A percentile compares a stretch with the other conserved stretches of the same genome.
phyloP scores from a whole-genome alignment of 768 basidiomycete genomes.

The Kwoniella botswanensis region DNA sequence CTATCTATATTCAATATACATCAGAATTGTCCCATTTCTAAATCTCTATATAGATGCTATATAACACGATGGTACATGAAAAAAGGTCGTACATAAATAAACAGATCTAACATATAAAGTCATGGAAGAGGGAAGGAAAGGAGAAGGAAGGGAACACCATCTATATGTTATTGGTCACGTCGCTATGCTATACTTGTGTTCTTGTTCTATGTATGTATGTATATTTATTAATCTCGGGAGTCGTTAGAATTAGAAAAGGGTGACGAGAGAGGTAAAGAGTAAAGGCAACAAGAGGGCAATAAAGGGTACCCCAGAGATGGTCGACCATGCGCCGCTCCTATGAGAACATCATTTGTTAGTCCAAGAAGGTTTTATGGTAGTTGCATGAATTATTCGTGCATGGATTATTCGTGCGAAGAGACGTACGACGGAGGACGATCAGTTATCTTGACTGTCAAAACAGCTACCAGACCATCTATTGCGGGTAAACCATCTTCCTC shows the following conservation, averaged over 20 bases:
- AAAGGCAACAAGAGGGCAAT: conserved; percentile 1
- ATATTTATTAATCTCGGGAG: not conserved
- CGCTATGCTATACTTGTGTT: conserved; percentile 16
- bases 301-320: conserved; percentile 15
- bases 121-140: not conserved
- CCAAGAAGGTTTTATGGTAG: too few relatives aligned
- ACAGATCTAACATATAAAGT: not conserved
- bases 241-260: conserved; percentile 9
- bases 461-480: conserved; percentile 80
- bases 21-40: not conserved
- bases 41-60: not conserved
- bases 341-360: not conserved
- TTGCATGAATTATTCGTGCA: too few relatives aligned
- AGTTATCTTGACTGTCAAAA: conserved; percentile 74
- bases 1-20: not conserved
- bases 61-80: not conserved
- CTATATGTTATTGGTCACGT: conserved; percentile 16
- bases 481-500: conserved; percentile 58
- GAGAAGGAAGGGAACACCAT: conserved; percentile 11
- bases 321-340: conserved; percentile 20
- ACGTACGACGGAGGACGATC: conserved; percentile 32
- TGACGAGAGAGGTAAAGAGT: not conserved
- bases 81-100: not conserved
- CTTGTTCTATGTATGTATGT: not conserved
- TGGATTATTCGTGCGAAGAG: too few relatives aligned